Base-by-base conservation (phyloP, 805 yeast species). In the Grigorovia humatica region DNA sequence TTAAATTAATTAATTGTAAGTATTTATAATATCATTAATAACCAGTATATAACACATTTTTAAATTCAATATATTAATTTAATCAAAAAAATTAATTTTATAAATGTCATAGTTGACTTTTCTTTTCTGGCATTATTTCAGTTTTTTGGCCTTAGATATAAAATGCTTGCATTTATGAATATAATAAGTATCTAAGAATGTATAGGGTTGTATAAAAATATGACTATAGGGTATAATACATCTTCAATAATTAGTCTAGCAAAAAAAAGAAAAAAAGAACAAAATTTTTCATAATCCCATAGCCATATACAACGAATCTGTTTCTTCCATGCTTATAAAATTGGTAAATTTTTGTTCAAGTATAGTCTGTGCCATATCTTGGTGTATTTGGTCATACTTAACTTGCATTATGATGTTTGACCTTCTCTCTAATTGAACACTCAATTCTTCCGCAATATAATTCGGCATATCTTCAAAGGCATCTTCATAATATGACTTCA, bases 241-340 rank as follows among this genome's bases (percentile, higher is more conserved):
- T 23, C 27, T 23, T 23, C 27, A 6, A 23, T 23, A 23, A 4
- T 23, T 23, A 23, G 18, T 46, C 40, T 47, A 46, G 19, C 3
- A 2, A 2, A 7, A 40, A 38, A 41, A 15, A 11, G n/a, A n/a
- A 19, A 27, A 6, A 47, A 38, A 41, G 4, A 18, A 23, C 27
- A 19, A 27, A 35, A 9, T 38, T 18, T 51, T 20, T 50, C 54
- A 57, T n/a, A 58, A 32, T 4, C 80, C 80, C 80, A 87, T 83
- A 52, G 86, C 80, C 52, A 77, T 69, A 63, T 80, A 86, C 55
- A 88, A 69, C 50, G 80, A 78, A 65, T 88, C 95, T 0, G 88
- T 88, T 58, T 86, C 95, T 56, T 85, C 89, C 59, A 82, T 82
- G 4, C 88, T 83, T 11, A 82, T 77, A 53, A 82, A 80, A 29